Percentiles rank a stretch among this genome's conserved stretches.
Evolutionary conservation across 2,329 filamentous ascomycete species (phyloP).

Genomic region (Colletotrichum lini): DNA sequence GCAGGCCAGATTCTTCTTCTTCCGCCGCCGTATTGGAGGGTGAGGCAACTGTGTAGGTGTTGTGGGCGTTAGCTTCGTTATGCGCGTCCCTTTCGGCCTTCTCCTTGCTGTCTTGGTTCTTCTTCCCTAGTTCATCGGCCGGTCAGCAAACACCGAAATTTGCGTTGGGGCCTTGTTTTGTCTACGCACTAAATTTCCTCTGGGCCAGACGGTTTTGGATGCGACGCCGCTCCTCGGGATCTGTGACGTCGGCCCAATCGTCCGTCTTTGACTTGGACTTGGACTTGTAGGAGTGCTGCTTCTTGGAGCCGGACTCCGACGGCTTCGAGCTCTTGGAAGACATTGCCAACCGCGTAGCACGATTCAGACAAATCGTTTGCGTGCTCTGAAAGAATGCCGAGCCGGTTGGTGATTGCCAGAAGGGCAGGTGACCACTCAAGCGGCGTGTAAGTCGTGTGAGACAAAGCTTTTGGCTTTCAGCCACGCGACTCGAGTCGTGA

Average conservation of each 20-base stretch:
- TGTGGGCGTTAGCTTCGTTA: conserved; percentile 75
- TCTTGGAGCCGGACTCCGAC: conserved; percentile 47
- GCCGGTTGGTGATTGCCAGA: neutral
- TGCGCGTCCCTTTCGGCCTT: conserved; percentile 73
- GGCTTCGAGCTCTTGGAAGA: conserved; percentile 49
- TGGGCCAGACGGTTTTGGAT: conserved; percentile 85
- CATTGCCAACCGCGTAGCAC: conserved; percentile 48
- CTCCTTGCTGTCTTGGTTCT: conserved; percentile 77
- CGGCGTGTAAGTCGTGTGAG: neutral
- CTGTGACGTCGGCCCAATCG: conserved; percentile 79
- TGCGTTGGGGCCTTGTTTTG: neutral
- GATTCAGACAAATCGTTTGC: neutral
- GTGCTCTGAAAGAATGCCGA: no score
- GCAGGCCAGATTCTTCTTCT: conserved; percentile 74
- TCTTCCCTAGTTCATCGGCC: conserved; percentile 69
- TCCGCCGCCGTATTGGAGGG: conserved; percentile 68
- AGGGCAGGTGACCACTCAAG: neutral
- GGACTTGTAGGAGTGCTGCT: conserved; percentile 51
- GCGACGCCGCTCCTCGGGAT: conserved; percentile 79
- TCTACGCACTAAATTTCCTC: conserved; percentile 79
- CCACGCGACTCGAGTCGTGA: neutral
- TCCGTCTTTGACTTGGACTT: conserved; percentile 65
- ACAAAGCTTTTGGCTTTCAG: neutral
- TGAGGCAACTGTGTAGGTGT: conserved; percentile 74
- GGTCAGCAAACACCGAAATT: conserved; percentile 6